Conservation (phyloP, 1,284 basidiomycete genomes). For the Moesziomyces globuligerus region DNA sequence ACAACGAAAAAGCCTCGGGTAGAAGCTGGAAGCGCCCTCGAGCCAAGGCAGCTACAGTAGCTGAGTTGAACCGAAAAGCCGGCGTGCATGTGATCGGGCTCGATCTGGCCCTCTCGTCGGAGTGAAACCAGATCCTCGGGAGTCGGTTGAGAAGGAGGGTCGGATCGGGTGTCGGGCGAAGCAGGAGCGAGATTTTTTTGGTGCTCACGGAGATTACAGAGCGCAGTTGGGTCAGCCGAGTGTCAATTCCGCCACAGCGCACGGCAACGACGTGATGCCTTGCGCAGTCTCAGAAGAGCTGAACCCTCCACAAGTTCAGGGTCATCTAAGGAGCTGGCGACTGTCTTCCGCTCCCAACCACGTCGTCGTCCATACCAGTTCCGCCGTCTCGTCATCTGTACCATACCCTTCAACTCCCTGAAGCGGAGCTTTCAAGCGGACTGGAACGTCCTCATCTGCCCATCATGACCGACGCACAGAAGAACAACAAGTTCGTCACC, state of each 20-base stretch:
- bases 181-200: constrained; percentile 4
- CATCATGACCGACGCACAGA: constrained; percentile 38
- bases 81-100: constrained; percentile 30
- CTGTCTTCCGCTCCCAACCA: neutral
- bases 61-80: too few species aligned
- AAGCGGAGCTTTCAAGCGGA: neutral
- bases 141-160: neutral
- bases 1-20: too few species aligned
- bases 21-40: too few species aligned
- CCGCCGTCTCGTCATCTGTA: neutral
- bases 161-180: constrained; percentile 7
- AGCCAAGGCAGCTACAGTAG: too few species aligned
- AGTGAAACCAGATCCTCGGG: constrained; percentile 7
- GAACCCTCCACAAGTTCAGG: neutral
- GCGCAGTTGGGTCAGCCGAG: constrained; percentile 3
- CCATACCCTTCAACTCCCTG: neutral
- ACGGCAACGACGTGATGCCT: constrained; percentile 31
- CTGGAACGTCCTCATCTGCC: too few species aligned
- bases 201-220: constrained; percentile 1
- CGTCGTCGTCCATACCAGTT: neutral
- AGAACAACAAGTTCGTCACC: constrained; percentile 55
- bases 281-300: too few species aligned
- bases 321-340: too few species aligned
- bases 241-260: constrained; percentile 23
- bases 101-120: constrained; percentile 1